Base-by-base conservation (phyloP, 495 filamentous ascomycete genomes). In the Penicillium odoratum region DNA sequence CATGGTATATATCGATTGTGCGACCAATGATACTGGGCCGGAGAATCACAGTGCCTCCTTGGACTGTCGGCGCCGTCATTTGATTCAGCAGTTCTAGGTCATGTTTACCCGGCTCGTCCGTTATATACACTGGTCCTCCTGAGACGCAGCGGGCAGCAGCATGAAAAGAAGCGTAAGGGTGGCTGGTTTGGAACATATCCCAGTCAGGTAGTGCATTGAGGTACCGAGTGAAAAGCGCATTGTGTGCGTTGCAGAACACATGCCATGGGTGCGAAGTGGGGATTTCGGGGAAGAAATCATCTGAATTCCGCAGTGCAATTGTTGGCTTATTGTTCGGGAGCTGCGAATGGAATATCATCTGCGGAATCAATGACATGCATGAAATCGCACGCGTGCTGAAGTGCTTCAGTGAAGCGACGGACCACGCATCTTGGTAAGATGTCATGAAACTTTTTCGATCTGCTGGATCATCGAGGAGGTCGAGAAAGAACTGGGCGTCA, bases 171-270 rank as follows among this genome's bases (percentile, higher is more conserved):
- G 86, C 86, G 62, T 89, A 94, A 3, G 81, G 75, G 65, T 93
- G 90, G 28, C 76, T 76, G 1, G 94, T 96, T 68, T 98, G 94
- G 71, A 98, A 98, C 94, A 98, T 98, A 71, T 98, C 94, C 94
- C 94, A 98, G 71, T 98, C 94, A 0, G 92, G 92, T 13, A 91
- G 61, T n/a, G 82, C 82, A 56, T 90, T 90, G 7, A 91, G 69
- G 58, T 87, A 82, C 10, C 83, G 78, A 11, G 92, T 93, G 18
- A 96, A 77, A 13, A 97, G 79, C n/a, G 88, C 76, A 67, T 95
- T 97, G 70, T 97, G 89, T 3, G 93, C 91, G 66, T 98, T 98
- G 57, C 87, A 85, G 72, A 93, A 98, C 46, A 98, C 78, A 72
- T 98, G 94, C 92, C 93, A 98, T 1, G 92, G 82, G 62, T 98